These are phyloP conservation scores for Fomitopsis schrenkii DNA, from an alignment of 1,284 basidiomycete species.

Conservation along the genomic window DNA sequence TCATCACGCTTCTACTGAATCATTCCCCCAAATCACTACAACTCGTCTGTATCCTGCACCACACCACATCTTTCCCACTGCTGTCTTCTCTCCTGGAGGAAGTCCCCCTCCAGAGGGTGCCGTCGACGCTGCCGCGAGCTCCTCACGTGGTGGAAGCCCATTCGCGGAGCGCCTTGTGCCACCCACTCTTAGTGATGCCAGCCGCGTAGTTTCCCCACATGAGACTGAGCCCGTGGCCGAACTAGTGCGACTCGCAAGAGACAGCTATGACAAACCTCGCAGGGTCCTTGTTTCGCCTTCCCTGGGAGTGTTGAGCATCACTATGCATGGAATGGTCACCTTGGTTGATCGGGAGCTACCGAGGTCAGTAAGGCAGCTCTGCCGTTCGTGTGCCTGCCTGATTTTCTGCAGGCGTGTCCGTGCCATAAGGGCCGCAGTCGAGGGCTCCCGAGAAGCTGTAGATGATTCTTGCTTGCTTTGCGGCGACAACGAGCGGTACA, in stretches of 20 bases:
- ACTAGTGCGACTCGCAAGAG: conserved; percentile 15
- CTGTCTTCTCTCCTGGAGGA: not conserved
- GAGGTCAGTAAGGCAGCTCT: conserved; percentile 13
- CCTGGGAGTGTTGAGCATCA: conserved; percentile 23
- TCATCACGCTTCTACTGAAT: not conserved
- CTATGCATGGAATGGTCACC: conserved; percentile 36
- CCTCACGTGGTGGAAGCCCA: not conserved
- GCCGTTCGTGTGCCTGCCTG: not conserved
- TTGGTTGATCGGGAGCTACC: conserved; percentile 16
- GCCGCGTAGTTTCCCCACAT: not conserved
- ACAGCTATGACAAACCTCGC: conserved; percentile 37
- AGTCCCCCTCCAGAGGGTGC: not conserved
- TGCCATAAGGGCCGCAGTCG: conserved; percentile 2
- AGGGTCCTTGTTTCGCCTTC: conserved; percentile 27
- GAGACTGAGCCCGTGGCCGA: not conserved
- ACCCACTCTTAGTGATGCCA: not conserved
- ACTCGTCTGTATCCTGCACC: not conserved
- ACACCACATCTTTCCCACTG: not conserved
- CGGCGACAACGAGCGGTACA: conserved; percentile 20
- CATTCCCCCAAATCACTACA: not conserved
- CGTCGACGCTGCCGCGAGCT: not conserved
- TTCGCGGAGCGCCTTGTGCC: not conserved
- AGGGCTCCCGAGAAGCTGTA: conserved; percentile 21
- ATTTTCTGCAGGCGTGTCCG: conserved; percentile 4
- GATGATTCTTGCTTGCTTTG: conserved; percentile 42